Base-by-base conservation (phyloP, 352 stramenopile genomes). In the Lagenidium giganteum region DNA sequence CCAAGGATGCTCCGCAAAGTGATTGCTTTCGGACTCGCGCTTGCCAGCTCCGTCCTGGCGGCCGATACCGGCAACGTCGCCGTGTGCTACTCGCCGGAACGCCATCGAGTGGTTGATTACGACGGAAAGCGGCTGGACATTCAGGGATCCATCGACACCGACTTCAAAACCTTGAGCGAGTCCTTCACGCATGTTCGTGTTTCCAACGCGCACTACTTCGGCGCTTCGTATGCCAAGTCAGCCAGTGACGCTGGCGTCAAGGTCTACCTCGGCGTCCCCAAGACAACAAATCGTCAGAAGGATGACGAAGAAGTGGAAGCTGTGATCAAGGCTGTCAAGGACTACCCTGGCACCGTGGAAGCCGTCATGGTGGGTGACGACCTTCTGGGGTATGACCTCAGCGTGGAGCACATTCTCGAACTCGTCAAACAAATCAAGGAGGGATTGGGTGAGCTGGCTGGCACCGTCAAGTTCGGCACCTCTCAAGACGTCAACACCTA, bases 401-500 rank as follows among this genome's bases (percentile, higher is more conserved):
- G 60, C 29, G 57, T 52, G 3, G 52, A 50, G 9, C 42, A 45
- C 2, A 67, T 67, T 18, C 40, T 70, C 4, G 45, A 46, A 11
- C 37, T 62, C 13, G 38, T 56, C 11, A 53, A 63, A 29, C 37
- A 35, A 9, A 62, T 77, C 43, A 68, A 69, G 41, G 24, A 26
- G 2, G 37, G 51, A 13, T 39, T 80, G 14, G 51, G 52, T 13
- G 32, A 6, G 2, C 47, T 38, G 8, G 21, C 35, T 13, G 21
- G 27, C 23, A 12, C 16, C 4, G 39, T 64, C 24, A 30, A 55
- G 35, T 47, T 54, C 17, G 54, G 54, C 8, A 58, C 47, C 13
- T 42, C 54, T 22, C 49, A 57, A 42, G 59, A 68, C 24, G 70
- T 75, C 49, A 70, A 54, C 7, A 68, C 77, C 38, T 77, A 69